These are phyloP conservation scores for Hevea brasiliensis DNA, from an alignment of 345 rosid species.

Conservation along the genomic window DNA sequence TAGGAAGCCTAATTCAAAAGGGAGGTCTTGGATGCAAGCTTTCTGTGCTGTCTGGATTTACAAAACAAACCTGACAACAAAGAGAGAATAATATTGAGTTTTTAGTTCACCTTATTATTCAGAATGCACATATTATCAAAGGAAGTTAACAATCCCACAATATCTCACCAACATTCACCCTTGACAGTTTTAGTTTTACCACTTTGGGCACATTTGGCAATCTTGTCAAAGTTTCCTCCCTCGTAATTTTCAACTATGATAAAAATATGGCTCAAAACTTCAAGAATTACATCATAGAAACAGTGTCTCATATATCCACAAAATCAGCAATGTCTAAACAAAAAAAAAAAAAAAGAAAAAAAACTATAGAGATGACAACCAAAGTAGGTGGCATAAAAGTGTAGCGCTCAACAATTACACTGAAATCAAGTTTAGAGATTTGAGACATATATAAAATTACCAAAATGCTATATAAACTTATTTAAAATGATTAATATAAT, in stretches of 20 bases:
- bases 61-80: conserved; percentile 60
- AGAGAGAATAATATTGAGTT: conserved; percentile 13
- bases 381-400: background rate
- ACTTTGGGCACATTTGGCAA: background rate
- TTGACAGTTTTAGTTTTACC: too few relatives aligned
- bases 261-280: too few relatives aligned
- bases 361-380: background rate
- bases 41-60: conserved; percentile 65
- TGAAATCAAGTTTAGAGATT: background rate
- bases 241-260: too few relatives aligned
- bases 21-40: conserved; percentile 75
- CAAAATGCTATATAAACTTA: background rate
- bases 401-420: too few relatives aligned
- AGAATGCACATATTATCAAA: background rate
- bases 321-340: background rate
- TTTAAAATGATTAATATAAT: background rate
- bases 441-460: background rate
- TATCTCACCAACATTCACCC: too few relatives aligned
- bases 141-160: too few relatives aligned
- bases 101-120: background rate
- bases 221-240: background rate
- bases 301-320: too few relatives aligned
- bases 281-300: too few relatives aligned
- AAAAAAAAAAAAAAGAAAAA: background rate
- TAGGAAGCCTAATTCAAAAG: conserved; percentile 75